Evolutionary conservation across 2,329 filamentous ascomycete genomes (phyloP).

Genomic region (Teratosphaeria gauchensis): DNA sequence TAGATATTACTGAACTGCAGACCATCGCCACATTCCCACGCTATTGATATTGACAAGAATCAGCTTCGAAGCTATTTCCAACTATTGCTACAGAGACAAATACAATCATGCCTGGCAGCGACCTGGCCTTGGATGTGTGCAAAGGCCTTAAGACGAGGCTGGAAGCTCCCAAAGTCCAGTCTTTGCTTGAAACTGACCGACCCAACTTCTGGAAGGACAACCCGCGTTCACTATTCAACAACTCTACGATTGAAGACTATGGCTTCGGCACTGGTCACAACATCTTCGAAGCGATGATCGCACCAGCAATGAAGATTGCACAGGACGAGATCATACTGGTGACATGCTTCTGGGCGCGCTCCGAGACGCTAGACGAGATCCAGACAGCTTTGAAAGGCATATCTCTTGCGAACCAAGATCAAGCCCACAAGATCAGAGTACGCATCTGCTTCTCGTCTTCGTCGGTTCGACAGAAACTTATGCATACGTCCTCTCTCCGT

Average conservation of each 20-base stretch:
- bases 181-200: neutral
- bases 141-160: neutral
- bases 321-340: constrained; percentile 61
- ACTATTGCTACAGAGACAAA: neutral
- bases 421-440: constrained; percentile 44
- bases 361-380: constrained; percentile 50
- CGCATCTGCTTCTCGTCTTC: constrained; percentile 68
- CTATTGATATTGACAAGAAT: neutral
- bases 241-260: constrained; percentile 18
- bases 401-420: constrained; percentile 36
- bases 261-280: constrained; percentile 35
- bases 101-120: neutral
- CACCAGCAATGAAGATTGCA: constrained; percentile 53
- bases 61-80: too few relatives aligned
- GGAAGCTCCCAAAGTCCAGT: neutral
- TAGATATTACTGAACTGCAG: neutral
- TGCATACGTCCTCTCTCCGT: constrained; percentile 54
- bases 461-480: constrained; percentile 62
- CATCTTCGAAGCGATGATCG: constrained; percentile 36
- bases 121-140: neutral
- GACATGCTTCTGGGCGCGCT: constrained; percentile 74
- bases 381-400: constrained; percentile 49
- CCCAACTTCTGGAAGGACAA: constrained; percentile 7
- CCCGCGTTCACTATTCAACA: constrained; percentile 1
- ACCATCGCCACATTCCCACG: too few relatives aligned